Evolutionary conservation across 441 rosid species (phyloP), one percentile per base, ranked within the genome.

Genomic region (Pelargonium citronellum): DNA sequence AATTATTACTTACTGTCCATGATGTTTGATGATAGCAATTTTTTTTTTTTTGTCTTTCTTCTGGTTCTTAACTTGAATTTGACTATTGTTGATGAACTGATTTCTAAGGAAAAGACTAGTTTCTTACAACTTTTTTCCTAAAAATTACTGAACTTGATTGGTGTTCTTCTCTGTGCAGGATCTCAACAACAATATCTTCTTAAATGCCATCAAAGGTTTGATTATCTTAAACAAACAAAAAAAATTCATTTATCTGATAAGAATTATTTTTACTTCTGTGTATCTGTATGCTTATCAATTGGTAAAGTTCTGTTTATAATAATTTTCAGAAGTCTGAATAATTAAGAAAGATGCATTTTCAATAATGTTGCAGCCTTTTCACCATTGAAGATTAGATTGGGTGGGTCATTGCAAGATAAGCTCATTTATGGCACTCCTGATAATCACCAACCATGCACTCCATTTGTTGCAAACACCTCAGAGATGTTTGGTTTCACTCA

Each of bases 351-450:
- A 22, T 51, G 20, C 20, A 4, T 7, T 70, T 58, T n/a, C 19
- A 44, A 46, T 3, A 64, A 63, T 78, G 64, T 19, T 69, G 75
- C 91, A 92, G 99, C 89, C 37, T 95, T 92, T 84, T 85, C 95
- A 24, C 95, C 97, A 37, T 70, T 95, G 84, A 91, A 91, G 87
- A 88, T 92, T 66, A 88, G 97, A 86, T 66, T 95, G 69, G 99
- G 99, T 5, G 98, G 99, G 30, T 80, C 90, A 74, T 82, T 92
- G 80, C 99, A 95, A 83, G 98, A 95, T 68, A 81, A 86, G 76
- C 91, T 91, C 60, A 73, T 84, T 67, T 92, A 95, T 79, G 87
- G 80, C 34, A 86, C 90, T 20, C 80, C 77, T 71, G 91, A 87
- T 68, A 73, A 68, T 60, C 41, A 80, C 49, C 79, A 85, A 70